phyloP scores from a whole-genome alignment of 1,284 basidiomycete species.

The Neonothopanus nambi region DNA sequence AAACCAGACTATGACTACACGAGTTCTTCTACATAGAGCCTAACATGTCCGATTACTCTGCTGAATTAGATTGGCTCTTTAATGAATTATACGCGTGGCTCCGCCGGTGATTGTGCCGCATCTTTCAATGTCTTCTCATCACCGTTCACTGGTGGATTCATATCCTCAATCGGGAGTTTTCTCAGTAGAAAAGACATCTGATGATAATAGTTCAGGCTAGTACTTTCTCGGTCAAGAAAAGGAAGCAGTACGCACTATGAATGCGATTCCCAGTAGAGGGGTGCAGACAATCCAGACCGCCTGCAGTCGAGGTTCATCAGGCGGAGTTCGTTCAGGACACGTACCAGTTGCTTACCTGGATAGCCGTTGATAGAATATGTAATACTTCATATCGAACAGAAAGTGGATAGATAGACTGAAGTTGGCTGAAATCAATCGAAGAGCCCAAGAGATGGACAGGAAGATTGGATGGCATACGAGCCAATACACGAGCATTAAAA shows the following conservation, averaged over 20 bases:
- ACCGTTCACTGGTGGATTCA: not conserved
- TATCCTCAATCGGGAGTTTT: slow-evolving; percentile 31
- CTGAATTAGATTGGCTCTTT: not conserved
- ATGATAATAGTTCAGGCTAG: slow-evolving; percentile 13
- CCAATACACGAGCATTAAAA: slow-evolving; percentile 56
- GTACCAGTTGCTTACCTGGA: slow-evolving; percentile 44
- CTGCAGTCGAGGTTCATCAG: slow-evolving; percentile 26
- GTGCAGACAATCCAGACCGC: slow-evolving; percentile 63
- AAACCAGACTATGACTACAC: too few species aligned
- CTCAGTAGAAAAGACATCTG: slow-evolving; percentile 39
- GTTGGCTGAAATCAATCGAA: slow-evolving; percentile 53
- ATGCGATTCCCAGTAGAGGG: slow-evolving; percentile 55
- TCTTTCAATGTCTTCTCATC: slow-evolving; percentile 1
- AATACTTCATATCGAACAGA: slow-evolving; percentile 42
- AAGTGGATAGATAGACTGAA: slow-evolving; percentile 46
- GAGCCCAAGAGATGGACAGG: slow-evolving; percentile 39
- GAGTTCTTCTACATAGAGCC: too few species aligned
- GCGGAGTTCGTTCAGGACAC: slow-evolving; percentile 10
- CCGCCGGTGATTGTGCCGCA: slow-evolving; percentile 2
- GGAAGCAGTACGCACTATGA: slow-evolving; percentile 39
- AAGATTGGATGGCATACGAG: slow-evolving; percentile 49
- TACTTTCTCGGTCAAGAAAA: slow-evolving; percentile 2
- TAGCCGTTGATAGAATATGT: slow-evolving; percentile 49
- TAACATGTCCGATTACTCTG: too few species aligned
- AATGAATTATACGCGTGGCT: not conserved